phyloP scores from a whole-genome alignment of 2,329 filamentous ascomycete genomes.

The Sporothrix dimorphospora region DNA sequence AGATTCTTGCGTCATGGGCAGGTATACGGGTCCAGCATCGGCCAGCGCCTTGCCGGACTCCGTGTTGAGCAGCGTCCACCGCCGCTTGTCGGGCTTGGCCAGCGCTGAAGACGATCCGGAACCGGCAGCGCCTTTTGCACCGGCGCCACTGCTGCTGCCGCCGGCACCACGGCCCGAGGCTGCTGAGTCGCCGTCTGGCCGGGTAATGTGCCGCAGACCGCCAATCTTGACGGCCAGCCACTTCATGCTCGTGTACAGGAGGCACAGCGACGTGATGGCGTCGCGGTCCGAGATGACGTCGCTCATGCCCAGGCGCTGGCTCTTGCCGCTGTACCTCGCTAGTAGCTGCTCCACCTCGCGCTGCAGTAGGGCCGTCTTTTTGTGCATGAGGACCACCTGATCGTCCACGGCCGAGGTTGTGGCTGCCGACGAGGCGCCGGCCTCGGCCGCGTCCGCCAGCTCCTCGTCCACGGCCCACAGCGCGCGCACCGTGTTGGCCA shows the following conservation, averaged over 20 bases:
- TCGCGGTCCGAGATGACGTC: slow-evolving; percentile 92
- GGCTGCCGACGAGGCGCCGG: slow-evolving; percentile 64
- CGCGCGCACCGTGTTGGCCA: slow-evolving; percentile 70
- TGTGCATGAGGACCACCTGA: slow-evolving; percentile 61
- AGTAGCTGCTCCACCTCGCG: slow-evolving; percentile 65
- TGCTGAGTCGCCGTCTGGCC: slow-evolving; percentile 66
- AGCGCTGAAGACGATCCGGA: slow-evolving; percentile 45
- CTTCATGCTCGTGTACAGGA: slow-evolving; percentile 96
- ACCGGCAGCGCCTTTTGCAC: background rate
- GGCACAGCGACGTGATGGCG: slow-evolving; percentile 78
- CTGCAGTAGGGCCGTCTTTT: slow-evolving; percentile 60
- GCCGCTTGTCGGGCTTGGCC: slow-evolving; percentile 61
- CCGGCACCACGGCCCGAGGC: background rate
- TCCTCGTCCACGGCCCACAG: slow-evolving; percentile 57
- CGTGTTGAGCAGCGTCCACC: slow-evolving; percentile 78
- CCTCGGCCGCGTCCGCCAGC: slow-evolving; percentile 63
- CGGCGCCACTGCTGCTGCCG: slow-evolving; percentile 1
- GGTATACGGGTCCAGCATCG: slow-evolving; percentile 71
- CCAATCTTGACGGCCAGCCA: slow-evolving; percentile 86
- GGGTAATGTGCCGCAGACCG: slow-evolving; percentile 81
- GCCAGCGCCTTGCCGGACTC: slow-evolving; percentile 61
- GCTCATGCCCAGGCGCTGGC: slow-evolving; percentile 65
- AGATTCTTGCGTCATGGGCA: slow-evolving; percentile 86
- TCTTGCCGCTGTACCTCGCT: slow-evolving; percentile 50
- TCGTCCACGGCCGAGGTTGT: slow-evolving; percentile 74